Conservation (phyloP, 768 basidiomycete species). For the Termitomyces sp. region DNA sequence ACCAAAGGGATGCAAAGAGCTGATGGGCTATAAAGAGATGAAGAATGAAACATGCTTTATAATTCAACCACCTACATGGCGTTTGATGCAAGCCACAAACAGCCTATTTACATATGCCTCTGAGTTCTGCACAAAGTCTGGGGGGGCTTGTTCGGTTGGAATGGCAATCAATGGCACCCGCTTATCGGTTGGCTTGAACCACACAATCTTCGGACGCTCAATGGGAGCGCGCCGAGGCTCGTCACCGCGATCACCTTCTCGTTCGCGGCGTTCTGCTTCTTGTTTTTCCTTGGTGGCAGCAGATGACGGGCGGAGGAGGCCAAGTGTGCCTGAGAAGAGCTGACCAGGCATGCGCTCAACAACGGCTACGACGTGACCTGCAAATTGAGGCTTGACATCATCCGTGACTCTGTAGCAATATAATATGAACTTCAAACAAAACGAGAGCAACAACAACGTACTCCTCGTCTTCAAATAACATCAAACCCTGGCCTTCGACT, state of each 20-base stretch:
- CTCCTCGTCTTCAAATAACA: conserved; percentile 98
- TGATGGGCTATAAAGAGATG: conserved; percentile 63
- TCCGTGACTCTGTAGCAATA: conserved; percentile 74
- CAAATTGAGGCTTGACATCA: conserved; percentile 96
- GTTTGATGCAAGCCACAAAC: conserved; percentile 98
- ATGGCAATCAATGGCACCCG: conserved; percentile 98
- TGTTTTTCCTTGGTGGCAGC: conserved; percentile 99
- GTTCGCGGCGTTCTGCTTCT: conserved; percentile 94
- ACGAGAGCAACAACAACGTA: conserved; percentile 28
- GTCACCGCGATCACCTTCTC: conserved; percentile 89
- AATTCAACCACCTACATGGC: conserved; percentile 65
- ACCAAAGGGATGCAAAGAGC: conserved; percentile 97
- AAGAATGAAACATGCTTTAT: conserved; percentile 7
- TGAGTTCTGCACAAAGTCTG: conserved; percentile 92
- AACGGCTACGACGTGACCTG: conserved; percentile 99
- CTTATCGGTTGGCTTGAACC: conserved; percentile 99
- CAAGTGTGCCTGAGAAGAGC: conserved; percentile 95
- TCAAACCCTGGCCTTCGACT: conserved; percentile 96
- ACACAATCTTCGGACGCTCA: conserved; percentile 97
- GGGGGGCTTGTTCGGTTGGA: conserved; percentile 96
- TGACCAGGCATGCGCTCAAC: conserved; percentile 99
- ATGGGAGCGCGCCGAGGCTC: conserved; percentile 75
- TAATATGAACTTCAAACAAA: conserved; percentile 5
- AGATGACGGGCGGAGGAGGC: conserved; percentile 91
- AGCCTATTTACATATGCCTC: conserved; percentile 87